Base-by-base conservation (phyloP, 2,329 filamentous ascomycete genomes). In the Onygenales sp. region DNA sequence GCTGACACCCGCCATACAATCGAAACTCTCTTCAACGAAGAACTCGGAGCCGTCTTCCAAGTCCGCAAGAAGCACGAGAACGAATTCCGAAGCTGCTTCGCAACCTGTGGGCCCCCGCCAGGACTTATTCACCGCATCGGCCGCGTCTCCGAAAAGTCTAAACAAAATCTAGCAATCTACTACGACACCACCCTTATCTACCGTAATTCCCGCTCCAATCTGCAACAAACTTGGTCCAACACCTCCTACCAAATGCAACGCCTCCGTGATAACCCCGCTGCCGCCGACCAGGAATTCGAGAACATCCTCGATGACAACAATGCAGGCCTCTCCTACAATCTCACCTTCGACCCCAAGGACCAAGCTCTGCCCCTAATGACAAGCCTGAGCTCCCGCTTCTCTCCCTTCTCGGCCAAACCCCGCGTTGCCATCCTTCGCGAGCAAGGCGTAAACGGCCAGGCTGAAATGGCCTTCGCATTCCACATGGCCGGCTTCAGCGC, bases 391-490 rank as follows among this genome's bases (percentile, higher is more conserved):
- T 71, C 80, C 55, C 66, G 74, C 68, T 59, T 75, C 69, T 61
- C 75, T 70, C 66, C 73, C 51, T 81, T 89, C 66, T 78, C 77
- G 57, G 79, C 70, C 43, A 83, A 81, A 64, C 87, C 87, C 1
- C 83, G 84, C 35, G 91, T 98, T 27, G 93, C 93, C 43, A 95
- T 98, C 61, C 82, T 98, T 21, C 82, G 93, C 65, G 93, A 97
- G 70, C 90, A 96, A 69, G 93, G 93, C 68, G 89, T 95, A 60
- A 97, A 98, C 72, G 89, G 91, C 43, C 83, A 96, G 63, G 85
- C 89, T n/a, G 93, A 98, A 70, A 95, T 98, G 89, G 93, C 93
- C 1, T 97, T 95, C 65, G 90, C 91, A 48, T 97, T 97, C 78
- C 84, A 86, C 59, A 84, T 84, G 38, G 92, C 93, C 43, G 92